A percentile compares a stretch with the other conserved stretches of the same genome.
Conservation (phyloP, 2,329 filamentous ascomycete species). For the Ascochyta clinopodiicola region DNA sequence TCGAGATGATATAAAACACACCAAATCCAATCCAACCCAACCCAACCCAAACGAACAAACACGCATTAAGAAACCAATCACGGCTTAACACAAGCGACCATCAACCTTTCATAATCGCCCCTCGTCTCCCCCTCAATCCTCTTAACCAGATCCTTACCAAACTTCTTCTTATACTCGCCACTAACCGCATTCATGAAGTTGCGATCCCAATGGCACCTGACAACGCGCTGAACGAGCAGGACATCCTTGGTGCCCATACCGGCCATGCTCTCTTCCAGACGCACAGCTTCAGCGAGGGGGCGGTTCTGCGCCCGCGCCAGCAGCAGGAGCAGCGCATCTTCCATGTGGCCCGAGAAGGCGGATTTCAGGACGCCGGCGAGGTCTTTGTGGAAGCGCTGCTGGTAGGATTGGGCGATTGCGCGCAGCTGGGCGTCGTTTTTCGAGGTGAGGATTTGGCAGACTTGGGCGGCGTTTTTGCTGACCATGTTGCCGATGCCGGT, state of each 20-base stretch:
- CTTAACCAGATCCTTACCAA: slow-evolving; percentile 68
- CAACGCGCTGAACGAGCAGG: slow-evolving; percentile 76
- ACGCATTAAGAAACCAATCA: neutral
- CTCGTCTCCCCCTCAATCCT: slow-evolving; percentile 84
- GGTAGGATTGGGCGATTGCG: slow-evolving; percentile 78
- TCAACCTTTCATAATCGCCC: slow-evolving; percentile 78
- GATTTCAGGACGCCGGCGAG: slow-evolving; percentile 77
- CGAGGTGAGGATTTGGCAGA: slow-evolving; percentile 78
- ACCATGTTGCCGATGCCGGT: slow-evolving; percentile 68
- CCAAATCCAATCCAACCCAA: too few species aligned
- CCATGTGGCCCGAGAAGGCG: slow-evolving; percentile 93
- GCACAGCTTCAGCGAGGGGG: slow-evolving; percentile 79
- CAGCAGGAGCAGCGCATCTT: slow-evolving; percentile 80
- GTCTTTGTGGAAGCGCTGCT: slow-evolving; percentile 71
- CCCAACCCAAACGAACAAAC: too few species aligned
- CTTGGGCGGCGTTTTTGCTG: slow-evolving; percentile 75
- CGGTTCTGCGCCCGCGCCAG: slow-evolving; percentile 79
- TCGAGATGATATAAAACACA: too few species aligned
- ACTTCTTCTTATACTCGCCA: slow-evolving; percentile 75
- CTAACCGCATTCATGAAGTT: slow-evolving; percentile 78
- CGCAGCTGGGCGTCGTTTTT: slow-evolving; percentile 84
- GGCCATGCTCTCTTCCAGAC: slow-evolving; percentile 87
- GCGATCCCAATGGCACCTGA: slow-evolving; percentile 84
- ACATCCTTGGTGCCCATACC: slow-evolving; percentile 87
- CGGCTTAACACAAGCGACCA: slow-evolving; percentile 69